Base-by-base conservation (phyloP, 495 filamentous ascomycete species). In the Tuber aestivum region DNA sequence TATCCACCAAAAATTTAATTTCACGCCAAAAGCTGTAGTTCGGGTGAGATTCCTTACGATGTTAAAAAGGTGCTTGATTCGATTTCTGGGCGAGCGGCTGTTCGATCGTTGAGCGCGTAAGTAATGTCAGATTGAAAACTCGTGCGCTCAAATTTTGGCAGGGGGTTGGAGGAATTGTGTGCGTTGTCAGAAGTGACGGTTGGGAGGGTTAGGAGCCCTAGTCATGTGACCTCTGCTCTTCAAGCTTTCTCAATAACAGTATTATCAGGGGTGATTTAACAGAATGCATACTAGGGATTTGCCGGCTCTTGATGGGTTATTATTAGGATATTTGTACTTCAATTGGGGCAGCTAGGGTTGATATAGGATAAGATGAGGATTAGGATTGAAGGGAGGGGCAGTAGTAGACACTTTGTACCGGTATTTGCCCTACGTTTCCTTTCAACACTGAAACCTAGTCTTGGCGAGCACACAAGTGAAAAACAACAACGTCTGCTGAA, bases 111-210 rank as follows among this genome's bases (percentile, higher is more conserved):
- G 14, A 14, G 32, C 27, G 56, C 35, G 14, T 70, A 75, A 75
- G 70, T 79, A 72, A 76, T 72, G 70, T 76, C 68, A 61, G 44
- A 70, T 72, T 72, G 74, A 71, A 72, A 44, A 75, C 72, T 69
- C 38, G 37, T 70, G 70, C 72, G 70, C 74, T 50, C 70, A 70
- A 48, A 69, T 75, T 79, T 75, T 73, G 72, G 72, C 68, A 72
- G 76, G 70, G 78, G 20, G 42, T 45, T 38, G 68, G 42, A 32
- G 38, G 72, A 35, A 38, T 41, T 16, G n/a, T 72, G 50, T 75
- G 78, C 75, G 77, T 70, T 61, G 77, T 75, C 69, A 21, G 61
- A 37, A 56, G 78, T 79, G 78, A 79, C 77, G 42, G 78, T 48
- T 40, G 10, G 38, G 1, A 9, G n/a, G 77, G 78, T 77, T 18